phyloP scores from a whole-genome alignment of 139 green algal genomes.

The Yamagishiella unicocca region DNA sequence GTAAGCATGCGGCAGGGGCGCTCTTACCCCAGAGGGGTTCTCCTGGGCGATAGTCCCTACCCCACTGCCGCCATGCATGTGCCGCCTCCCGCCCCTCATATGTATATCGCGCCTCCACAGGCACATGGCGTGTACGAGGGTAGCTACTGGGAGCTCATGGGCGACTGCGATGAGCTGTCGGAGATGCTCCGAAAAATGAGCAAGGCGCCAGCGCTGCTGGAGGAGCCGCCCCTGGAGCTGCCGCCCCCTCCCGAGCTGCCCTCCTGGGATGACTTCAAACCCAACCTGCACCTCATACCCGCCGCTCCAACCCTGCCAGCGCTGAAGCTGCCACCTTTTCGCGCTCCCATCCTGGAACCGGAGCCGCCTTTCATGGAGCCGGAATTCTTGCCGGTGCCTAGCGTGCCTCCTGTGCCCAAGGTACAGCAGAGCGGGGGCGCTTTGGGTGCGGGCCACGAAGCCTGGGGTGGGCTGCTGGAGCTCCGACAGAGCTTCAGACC shows the following conservation, averaged over 20 bases:
- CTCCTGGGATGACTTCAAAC: slow-evolving; percentile 76
- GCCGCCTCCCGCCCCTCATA: too few species aligned
- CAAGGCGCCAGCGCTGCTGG: slow-evolving; percentile 58
- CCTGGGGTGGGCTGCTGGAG: too few species aligned
- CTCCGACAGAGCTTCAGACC: too few species aligned
- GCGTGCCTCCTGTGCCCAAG: slow-evolving; percentile 36
- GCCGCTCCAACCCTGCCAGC: slow-evolving; percentile 46
- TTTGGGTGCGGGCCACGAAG: not conserved
- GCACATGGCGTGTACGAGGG: slow-evolving; percentile 79
- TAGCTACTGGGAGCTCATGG: slow-evolving; percentile 79
- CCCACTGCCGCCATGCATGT: too few species aligned
- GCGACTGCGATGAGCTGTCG: slow-evolving; percentile 64
- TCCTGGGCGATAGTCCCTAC: too few species aligned
- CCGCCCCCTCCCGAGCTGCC: slow-evolving; percentile 56
- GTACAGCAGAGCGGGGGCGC: not conserved
- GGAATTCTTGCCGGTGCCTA: slow-evolving; percentile 58
- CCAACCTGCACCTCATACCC: slow-evolving; percentile 54
- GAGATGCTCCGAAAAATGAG: slow-evolving; percentile 64
- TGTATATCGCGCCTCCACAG: too few species aligned
- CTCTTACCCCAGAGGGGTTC: too few species aligned
- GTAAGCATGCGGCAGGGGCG: not conserved
- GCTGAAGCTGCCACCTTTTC: slow-evolving; percentile 66
- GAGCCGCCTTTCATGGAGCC: slow-evolving; percentile 61
- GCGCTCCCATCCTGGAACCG: slow-evolving; percentile 52
- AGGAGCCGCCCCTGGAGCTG: slow-evolving; percentile 69